phyloP scores from a whole-genome alignment of 2,329 filamentous ascomycete species.

The Fusarium sp. region DNA sequence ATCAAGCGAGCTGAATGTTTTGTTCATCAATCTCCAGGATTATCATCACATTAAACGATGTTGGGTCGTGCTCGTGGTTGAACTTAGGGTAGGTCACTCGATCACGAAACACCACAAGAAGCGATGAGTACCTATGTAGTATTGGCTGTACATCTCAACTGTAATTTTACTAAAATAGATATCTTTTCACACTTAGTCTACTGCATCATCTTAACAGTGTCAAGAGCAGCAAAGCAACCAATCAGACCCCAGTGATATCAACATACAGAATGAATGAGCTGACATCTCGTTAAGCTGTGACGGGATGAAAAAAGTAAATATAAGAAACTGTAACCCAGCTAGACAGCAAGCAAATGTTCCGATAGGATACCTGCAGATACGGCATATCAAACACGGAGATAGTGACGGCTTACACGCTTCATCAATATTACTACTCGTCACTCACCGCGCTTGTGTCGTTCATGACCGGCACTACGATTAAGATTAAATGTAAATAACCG shows the following conservation, averaged over 20 bases:
- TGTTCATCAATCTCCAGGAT: neutral
- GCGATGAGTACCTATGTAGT: neutral
- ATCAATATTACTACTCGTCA: neutral
- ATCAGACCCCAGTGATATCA: neutral
- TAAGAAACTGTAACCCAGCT: neutral
- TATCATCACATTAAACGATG: neutral
- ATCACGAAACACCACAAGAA: neutral
- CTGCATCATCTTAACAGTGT: neutral
- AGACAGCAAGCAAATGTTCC: neutral
- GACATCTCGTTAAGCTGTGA: neutral
- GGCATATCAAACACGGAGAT: neutral
- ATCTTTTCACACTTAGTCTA: neutral
- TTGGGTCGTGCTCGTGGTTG: neutral
- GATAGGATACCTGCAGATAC: neutral
- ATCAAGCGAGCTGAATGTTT: neutral
- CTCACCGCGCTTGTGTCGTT: neutral
- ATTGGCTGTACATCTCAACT: neutral
- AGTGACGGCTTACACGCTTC: neutral
- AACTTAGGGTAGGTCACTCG: neutral
- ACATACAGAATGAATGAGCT: neutral
- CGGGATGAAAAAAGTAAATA: neutral
- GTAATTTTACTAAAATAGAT: neutral
- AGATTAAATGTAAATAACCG: neutral
- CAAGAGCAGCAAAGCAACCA: neutral
- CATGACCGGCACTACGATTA: neutral